phyloP scores from a whole-genome alignment of 345 rosid species.

The Gossypium stocksii region DNA sequence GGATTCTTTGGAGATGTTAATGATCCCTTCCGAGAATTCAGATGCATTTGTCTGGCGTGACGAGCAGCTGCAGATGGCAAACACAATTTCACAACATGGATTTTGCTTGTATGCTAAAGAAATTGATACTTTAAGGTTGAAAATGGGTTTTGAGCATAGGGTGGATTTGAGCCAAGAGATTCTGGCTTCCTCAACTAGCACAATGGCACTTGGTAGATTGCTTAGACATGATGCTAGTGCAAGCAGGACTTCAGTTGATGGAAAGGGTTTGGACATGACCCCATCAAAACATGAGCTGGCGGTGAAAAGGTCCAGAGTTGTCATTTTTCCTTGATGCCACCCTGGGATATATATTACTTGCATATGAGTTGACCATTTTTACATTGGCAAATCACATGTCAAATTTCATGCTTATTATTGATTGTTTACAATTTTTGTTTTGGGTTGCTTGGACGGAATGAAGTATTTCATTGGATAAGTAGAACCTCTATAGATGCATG shows the following conservation, averaged over 20 bases:
- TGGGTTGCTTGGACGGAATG: not conserved
- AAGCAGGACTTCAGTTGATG: conserved; percentile 20
- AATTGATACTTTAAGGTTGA: conserved; percentile 32
- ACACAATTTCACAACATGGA: conserved; percentile 50
- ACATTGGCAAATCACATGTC: conserved; percentile 3
- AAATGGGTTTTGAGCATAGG: conserved; percentile 21
- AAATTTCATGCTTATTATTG: not conserved
- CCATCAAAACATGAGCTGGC: conserved; percentile 23
- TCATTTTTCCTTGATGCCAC: not conserved
- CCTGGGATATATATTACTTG: not conserved
- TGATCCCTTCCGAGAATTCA: conserved; percentile 36
- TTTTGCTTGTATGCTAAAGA: conserved; percentile 53
- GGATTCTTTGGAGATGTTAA: conserved; percentile 47
- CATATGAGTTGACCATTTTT: conserved; percentile 1
- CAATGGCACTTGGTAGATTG: conserved; percentile 30
- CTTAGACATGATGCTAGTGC: conserved; percentile 25
- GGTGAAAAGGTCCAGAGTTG: conserved; percentile 33
- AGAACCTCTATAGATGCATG: not conserved
- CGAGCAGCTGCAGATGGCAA: conserved; percentile 54
- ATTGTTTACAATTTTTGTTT: not conserved
- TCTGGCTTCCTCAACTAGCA: conserved; percentile 27
- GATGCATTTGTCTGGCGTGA: conserved; percentile 36
- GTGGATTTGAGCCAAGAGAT: conserved; percentile 33
- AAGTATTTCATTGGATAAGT: not conserved
- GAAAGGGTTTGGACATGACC: conserved; percentile 28